Conservation (phyloP, 345 rosid species). For the Ceriops tagal region DNA sequence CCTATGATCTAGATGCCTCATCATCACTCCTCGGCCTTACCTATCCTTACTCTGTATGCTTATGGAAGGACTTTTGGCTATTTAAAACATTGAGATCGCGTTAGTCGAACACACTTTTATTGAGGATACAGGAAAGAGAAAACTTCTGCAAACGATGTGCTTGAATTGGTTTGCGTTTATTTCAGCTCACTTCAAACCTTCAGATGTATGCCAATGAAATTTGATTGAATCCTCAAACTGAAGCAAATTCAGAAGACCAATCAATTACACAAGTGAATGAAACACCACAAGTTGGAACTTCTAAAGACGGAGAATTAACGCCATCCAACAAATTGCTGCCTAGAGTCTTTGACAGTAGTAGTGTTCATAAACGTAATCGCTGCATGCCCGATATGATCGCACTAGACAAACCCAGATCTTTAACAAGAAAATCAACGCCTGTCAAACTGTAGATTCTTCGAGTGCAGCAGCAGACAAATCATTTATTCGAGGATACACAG, state of each 20-base stretch:
- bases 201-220: background rate
- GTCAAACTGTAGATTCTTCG: constrained; percentile 63
- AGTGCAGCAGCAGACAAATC: constrained; percentile 67
- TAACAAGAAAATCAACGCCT: background rate
- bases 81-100: too few species aligned
- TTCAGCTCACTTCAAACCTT: background rate
- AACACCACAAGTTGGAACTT: constrained; percentile 7
- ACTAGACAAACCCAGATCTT: background rate
- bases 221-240: background rate
- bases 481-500: constrained; percentile 80
- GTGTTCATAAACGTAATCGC: too few species aligned
- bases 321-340: constrained; percentile 31
- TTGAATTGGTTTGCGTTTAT: background rate
- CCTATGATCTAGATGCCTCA: too few species aligned
- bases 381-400: constrained; percentile 13
- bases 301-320: constrained; percentile 26
- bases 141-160: background rate
- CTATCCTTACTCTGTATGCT: too few species aligned
- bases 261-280: constrained; percentile 14
- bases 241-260: background rate
- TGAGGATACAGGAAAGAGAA: too few species aligned
- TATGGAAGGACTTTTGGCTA: too few species aligned
- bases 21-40: too few species aligned
- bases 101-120: too few species aligned
- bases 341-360: constrained; percentile 1